Percentiles rank a stretch among this genome's conserved stretches.
These are phyloP conservation scores for Staphylotrichum longicolle DNA, from an alignment of 495 filamentous ascomycete genomes.

Conservation along the genomic window DNA sequence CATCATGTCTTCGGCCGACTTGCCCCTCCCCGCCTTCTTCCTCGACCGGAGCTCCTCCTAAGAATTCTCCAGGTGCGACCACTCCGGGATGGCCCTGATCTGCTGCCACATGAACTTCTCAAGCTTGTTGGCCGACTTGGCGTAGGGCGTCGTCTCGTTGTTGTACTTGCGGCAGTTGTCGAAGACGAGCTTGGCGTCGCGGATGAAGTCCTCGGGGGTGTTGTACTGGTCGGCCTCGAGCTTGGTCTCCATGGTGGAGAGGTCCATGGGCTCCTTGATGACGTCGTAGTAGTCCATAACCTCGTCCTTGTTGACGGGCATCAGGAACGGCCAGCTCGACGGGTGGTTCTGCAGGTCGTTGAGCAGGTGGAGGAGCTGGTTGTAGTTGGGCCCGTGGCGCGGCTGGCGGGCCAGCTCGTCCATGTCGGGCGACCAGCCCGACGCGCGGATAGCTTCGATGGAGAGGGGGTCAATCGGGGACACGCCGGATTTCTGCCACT, in stretches of 20 bases:
- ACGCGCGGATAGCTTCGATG: constrained; percentile 79
- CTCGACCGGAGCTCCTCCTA: constrained; percentile 26
- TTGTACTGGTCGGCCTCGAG: constrained; percentile 91
- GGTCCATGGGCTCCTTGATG: constrained; percentile 97
- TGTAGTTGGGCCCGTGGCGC: constrained; percentile 96
- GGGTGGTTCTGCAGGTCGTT: constrained; percentile 94
- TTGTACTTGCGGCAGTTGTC: constrained; percentile 96
- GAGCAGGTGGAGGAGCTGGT: constrained; percentile 84
- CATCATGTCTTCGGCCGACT: neutral
- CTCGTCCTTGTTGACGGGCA: constrained; percentile 92
- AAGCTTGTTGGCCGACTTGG: constrained; percentile 90
- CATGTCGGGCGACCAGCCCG: constrained; percentile 97
- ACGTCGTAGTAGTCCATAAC: constrained; percentile 98
- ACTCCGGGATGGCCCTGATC: constrained; percentile 91
- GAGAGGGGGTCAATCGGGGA: constrained; percentile 74
- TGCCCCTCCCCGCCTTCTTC: neutral
- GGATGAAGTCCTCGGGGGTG: constrained; percentile 89
- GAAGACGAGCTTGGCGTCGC: constrained; percentile 87
- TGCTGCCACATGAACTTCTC: constrained; percentile 97
- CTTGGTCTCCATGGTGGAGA: constrained; percentile 93
- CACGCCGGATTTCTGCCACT: constrained; percentile 69
- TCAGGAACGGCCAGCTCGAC: constrained; percentile 89
- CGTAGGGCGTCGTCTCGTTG: constrained; percentile 91
- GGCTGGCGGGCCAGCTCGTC: constrained; percentile 93
- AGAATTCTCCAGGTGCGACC: constrained; percentile 63